phyloP scores from a whole-genome alignment of 306 rosid species.

The Quercus agrifolia region DNA sequence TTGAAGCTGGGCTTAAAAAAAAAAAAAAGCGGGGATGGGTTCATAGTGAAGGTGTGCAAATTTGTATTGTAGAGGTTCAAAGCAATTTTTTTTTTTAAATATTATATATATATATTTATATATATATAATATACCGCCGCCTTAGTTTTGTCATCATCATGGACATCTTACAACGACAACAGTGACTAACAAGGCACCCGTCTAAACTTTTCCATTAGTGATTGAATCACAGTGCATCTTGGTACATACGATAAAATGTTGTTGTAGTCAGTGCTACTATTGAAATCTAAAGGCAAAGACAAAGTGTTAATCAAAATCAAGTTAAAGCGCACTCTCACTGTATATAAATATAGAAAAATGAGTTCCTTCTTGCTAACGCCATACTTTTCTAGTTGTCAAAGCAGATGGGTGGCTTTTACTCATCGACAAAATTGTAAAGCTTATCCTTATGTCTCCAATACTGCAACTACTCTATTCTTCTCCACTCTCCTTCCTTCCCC shows the following conservation, averaged over 20 bases:
- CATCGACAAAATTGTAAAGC: constrained; percentile 17
- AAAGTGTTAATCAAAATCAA: neutral
- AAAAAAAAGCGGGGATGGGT: too few species aligned
- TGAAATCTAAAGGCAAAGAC: constrained; percentile 33
- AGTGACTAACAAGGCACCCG: constrained; percentile 50
- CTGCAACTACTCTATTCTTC: neutral
- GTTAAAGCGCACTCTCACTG: constrained; percentile 32
- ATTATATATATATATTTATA: too few species aligned
- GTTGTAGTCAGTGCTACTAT: constrained; percentile 27
- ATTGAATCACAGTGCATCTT: neutral
- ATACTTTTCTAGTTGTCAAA: constrained; percentile 37
- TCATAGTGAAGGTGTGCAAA: too few species aligned
- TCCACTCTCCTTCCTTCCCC: too few species aligned
- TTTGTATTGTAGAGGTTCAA: too few species aligned
- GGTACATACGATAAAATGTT: too few species aligned
- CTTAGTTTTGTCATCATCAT: too few species aligned
- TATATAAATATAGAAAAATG: constrained; percentile 42
- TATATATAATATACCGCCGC: too few species aligned
- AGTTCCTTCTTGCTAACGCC: constrained; percentile 40
- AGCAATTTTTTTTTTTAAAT: too few species aligned
- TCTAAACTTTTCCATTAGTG: constrained; percentile 39
- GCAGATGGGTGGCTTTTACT: constrained; percentile 14
- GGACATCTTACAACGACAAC: constrained; percentile 26
- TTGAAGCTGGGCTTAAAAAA: too few species aligned
- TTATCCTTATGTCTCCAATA: constrained; percentile 30